Base-by-base conservation (phyloP, 2,329 filamentous ascomycete genomes). In the Venturiaceae sp. region DNA sequence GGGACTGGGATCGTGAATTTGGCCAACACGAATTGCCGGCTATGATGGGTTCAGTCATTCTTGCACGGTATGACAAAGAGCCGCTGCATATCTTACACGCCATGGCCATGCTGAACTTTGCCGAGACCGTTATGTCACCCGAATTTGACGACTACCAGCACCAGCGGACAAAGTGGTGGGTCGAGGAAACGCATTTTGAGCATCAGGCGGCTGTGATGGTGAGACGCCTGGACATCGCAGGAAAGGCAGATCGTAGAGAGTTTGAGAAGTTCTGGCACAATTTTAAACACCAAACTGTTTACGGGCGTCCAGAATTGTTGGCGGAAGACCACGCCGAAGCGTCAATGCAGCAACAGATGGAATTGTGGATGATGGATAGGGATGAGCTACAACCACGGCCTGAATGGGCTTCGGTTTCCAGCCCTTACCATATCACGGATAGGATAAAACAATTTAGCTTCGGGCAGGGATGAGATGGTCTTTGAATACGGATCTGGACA, bases 11-110 rank as follows among this genome's bases (percentile, higher is more conserved):
- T 21, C 39, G 44, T 23, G 30, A 56, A 30, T 56, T 56, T 34
- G 54, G 54, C 33, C 11, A 41, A 21, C 44, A 46, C 32, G 55
- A 41, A 28, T 41, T 41, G 13, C 44, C 44, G 13, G n/a, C n/a
- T n/a, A 50, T 50, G 44, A 50, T 30, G 44, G 44, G 44, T 26
- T 50, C 23, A 28, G 34, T 58, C 1, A 23, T 58, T 13, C 39
- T 58, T 26, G 55, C 55, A 11, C 55, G 55, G 13, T 13, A 32
- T 19, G 55, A 58, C 32, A 21, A 58, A 39, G 34, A 47, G 11
- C 55, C 55, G 11, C 41, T 58, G 8, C 55, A 58, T 21, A 13
- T 44, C 16, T 28, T 58, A 21, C 55, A 58, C 30, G 55, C 41
- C 26, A 44, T 33, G 30, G 55, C 55, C 39, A 34, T 58, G 8